These are phyloP conservation scores for Apiospora rasikravindrae DNA, from an alignment of 2,329 filamentous ascomycete genomes.

Conservation along the genomic window DNA sequence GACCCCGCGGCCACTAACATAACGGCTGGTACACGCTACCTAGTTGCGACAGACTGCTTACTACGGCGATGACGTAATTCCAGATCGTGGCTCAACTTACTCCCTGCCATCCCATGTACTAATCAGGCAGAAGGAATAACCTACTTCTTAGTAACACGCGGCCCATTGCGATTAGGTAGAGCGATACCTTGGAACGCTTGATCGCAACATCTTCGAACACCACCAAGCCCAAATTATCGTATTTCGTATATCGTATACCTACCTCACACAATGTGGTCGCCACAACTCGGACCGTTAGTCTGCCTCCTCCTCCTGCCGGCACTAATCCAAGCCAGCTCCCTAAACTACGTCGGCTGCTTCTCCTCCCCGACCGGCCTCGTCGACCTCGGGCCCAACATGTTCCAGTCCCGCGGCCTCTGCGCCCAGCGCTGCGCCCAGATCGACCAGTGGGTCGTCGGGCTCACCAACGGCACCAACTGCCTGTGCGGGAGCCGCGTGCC, in stretches of 20 bases:
- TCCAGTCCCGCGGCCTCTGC: constrained; percentile 27
- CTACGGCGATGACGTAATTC: neutral
- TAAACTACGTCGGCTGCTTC: constrained; percentile 28
- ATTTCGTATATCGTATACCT: too few species aligned
- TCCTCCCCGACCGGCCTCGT: constrained; percentile 20
- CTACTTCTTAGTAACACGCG: too few species aligned
- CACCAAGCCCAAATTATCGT: too few species aligned
- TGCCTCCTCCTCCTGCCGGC: neutral
- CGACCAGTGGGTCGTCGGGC: constrained; percentile 21
- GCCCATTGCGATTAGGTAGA: too few species aligned
- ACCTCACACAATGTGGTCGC: neutral
- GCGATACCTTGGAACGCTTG: too few species aligned
- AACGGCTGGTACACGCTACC: neutral
- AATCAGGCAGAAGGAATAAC: neutral
- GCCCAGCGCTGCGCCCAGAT: neutral
- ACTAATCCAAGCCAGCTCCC: neutral
- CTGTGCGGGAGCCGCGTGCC: constrained; percentile 27
- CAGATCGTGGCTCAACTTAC: neutral
- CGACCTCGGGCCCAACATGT: constrained; percentile 18
- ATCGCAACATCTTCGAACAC: too few species aligned
- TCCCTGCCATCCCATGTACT: neutral
- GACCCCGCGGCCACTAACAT: too few species aligned
- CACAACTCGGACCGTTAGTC: neutral
- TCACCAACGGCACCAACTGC: constrained; percentile 30
- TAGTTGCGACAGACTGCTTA: neutral